Conservation (phyloP, 1,284 basidiomycete species). For the Pascua sp. region DNA sequence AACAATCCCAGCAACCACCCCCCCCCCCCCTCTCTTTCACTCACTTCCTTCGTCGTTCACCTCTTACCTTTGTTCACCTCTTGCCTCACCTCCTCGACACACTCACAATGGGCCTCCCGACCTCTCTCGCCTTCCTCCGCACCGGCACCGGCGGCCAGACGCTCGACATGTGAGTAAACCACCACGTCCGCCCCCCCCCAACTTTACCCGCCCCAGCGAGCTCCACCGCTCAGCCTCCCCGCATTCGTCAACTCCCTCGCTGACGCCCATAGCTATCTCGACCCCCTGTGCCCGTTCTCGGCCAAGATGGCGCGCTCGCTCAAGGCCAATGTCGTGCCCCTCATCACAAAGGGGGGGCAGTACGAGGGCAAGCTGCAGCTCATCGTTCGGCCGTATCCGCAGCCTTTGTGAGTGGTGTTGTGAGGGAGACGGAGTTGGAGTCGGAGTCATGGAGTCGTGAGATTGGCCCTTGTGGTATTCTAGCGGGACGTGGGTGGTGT, state of each 20-base stretch:
- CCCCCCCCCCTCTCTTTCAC: too few relatives aligned
- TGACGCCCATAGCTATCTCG: slow-evolving; percentile 49
- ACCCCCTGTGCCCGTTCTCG: slow-evolving; percentile 80
- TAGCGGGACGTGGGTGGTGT: too few relatives aligned
- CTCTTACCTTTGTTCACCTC: too few relatives aligned
- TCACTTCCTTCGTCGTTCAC: too few relatives aligned
- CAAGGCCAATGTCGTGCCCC: slow-evolving; percentile 49
- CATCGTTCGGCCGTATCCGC: slow-evolving; percentile 76
- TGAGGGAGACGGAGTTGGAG: not conserved
- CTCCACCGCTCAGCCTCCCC: not conserved
- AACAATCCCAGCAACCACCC: too few relatives aligned
- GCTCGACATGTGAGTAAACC: slow-evolving; percentile 62
- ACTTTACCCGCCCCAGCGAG: not conserved
- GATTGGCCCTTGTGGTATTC: too few relatives aligned
- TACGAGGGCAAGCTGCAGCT: slow-evolving; percentile 75
- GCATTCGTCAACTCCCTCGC: not conserved
- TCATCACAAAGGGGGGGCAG: slow-evolving; percentile 55
- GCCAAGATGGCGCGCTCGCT: slow-evolving; percentile 50
- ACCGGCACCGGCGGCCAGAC: slow-evolving; percentile 73
- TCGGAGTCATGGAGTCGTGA: not conserved
- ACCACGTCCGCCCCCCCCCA: not conserved
- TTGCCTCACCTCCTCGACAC: not conserved
- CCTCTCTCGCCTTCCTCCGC: slow-evolving; percentile 66
- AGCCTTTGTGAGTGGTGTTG: slow-evolving; percentile 51
- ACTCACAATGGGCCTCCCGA: slow-evolving; percentile 71